Evolutionary conservation across 257 asterid species (phyloP), one percentile per base, ranked within the genome.

Genomic region (Penstemon newberryi): DNA sequence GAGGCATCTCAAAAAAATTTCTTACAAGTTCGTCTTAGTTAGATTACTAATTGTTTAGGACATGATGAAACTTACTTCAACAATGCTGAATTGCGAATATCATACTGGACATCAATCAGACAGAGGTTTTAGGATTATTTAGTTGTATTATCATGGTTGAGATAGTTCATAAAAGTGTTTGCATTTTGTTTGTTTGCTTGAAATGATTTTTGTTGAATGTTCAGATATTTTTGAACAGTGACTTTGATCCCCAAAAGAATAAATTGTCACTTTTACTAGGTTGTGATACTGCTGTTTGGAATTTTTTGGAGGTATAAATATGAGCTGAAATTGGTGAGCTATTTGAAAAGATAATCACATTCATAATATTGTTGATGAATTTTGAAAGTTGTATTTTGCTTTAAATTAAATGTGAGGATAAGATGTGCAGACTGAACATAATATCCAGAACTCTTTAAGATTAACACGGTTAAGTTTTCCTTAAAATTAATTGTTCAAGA

Each of bases 191-290:
- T 42, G 55, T 45, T 49, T 33, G 11, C n/a, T 47, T 36, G 47
- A 64, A 49, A 64, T 64, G 57, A 64, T 33, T 49, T 25, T 47
- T 3, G 59, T 19, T 44, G 55, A 47, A 64, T 64, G 37, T n/a
- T 33, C 45, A 47, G 41, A 44, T 43, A 41, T 25, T 15, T 54
- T 62, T 18, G 41, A 62, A 62, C 46, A 5, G 37, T 36, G 37
- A 12, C 37, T 6, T 49, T 25, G 33, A 25, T 25, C 33, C 33
- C 33, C 33, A 25, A 25, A 1, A 25, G 33, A 25, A 25, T 25
- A 25, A 25, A 25, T 25, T 25, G 33, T 25, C 49, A 19, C 38
- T 8, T 7, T 37, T 11, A 33, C 56, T 57, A 1, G 10, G 7
- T 51, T 4, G 6, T 41, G 51, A 15, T 4, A 49, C 47, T 47